Percentiles rank a stretch among this genome's conserved stretches.
Conservation (phyloP, 2,329 filamentous ascomycete genomes). For the Stachybotrys echinatus region DNA sequence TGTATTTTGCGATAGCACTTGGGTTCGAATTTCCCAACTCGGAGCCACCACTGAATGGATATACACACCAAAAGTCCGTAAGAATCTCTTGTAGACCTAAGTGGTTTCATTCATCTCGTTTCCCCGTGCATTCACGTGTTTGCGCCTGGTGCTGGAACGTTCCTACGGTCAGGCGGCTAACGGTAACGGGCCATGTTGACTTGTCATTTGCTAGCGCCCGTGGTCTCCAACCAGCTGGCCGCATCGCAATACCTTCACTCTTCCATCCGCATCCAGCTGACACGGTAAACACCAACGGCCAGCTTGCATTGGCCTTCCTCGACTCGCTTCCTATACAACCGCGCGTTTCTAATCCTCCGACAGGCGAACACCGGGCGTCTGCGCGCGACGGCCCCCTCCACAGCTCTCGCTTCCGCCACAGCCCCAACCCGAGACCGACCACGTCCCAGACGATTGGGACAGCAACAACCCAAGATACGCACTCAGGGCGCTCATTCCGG, state of each 20-base stretch:
- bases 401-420: too few species aligned
- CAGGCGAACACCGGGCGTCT: not conserved
- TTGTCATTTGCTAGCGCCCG: constrained; percentile 7
- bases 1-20: not conserved
- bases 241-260: not conserved
- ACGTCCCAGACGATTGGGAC: too few species aligned
- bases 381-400: too few species aligned
- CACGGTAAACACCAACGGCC: not conserved
- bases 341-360: not conserved
- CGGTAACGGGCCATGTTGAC: constrained; percentile 12
- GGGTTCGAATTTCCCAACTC: not conserved
- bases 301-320: not conserved
- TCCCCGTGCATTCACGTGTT: not conserved
- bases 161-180: constrained; percentile 15
- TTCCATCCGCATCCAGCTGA: not conserved
- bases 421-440: too few species aligned
- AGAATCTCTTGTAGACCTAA: too few species aligned
- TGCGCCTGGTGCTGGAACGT: too few species aligned
- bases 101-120: not conserved
- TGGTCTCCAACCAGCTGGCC: not conserved
- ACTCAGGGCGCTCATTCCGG: too few species aligned
- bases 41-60: too few species aligned
- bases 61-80: too few species aligned
- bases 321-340: not conserved
- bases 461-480: too few species aligned